Evolutionary conservation across 2,329 filamentous ascomycete genomes (phyloP), one percentile per base, ranked within the genome.

Genomic region (Neodidymelliopsis sp.): DNA sequence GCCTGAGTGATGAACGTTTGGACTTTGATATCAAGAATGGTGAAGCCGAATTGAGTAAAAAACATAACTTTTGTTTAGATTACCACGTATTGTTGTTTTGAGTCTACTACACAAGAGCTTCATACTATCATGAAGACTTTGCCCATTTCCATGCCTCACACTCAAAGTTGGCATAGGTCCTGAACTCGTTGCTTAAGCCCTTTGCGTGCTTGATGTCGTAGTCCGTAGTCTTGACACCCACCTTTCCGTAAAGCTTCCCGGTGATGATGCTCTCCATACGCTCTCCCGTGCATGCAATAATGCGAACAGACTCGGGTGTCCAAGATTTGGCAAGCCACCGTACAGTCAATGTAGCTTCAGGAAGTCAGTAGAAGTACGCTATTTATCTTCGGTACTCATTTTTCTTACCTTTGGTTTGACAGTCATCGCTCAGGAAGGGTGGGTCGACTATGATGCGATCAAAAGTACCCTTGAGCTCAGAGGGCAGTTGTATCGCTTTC

Each of bases 81-180:
- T n/a, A n/a, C n/a, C n/a, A n/a, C n/a, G n/a, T 11, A 38, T 25
- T 5, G 19, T 43, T 8, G 2, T 19, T 11, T 7, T 40, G 34
- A 47, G n/a, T 47, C 30, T 34, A 19, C 19, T 4, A 5, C 8
- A 19, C 10, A 6, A n/a, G 4, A 12, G 7, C 9, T 4, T 19
- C 12, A 11, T 27, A 1, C 16, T 20, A 9, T 45, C 42, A 49
- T 37, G 30, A 58, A 51, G 53, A 45, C 15, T 43, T 46, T 11
- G 35, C 53, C 68, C 69, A 74, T 27, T 65, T 71, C 75, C 76
- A 78, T 10, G 57, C 57, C 12, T 74, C 74, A 60, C 85, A 83
- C 68, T 90, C 86, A 65, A 90, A 92, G 65, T 90, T 92, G 18
- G 89, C 84, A 65, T 90, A 93, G 70, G 87, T 91, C 65, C 83